Evolutionary conservation across 2,329 filamentous ascomycete species (phyloP), one percentile per base, ranked within the genome.

Genomic region (Neopestalotiopsis clavispora): DNA sequence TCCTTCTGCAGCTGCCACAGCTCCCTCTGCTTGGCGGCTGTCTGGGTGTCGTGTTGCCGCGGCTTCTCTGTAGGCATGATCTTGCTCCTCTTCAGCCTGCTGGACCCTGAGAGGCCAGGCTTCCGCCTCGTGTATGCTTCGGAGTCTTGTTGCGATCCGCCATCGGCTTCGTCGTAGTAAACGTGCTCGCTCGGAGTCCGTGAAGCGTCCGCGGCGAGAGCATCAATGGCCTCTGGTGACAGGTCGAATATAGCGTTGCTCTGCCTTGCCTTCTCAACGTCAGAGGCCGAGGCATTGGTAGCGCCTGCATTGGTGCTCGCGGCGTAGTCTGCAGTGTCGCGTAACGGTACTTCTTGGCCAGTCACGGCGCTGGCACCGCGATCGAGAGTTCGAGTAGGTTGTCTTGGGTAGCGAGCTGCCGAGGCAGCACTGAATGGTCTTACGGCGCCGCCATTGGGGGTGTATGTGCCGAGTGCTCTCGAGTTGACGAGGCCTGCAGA

Each of bases 1-100:
- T 83, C 83, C 78, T 97, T 98, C 73, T 98, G 92, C 14, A 88
- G 79, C 77, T 89, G 86, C 96, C 96, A 98, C 3, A 75, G 69
- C 71, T 90, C 87, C 4, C 75, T 78, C 68, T 80, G 71, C 20
- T 71, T 69, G 0, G 72, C 72, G 1, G 30, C 58, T 65, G 68
- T 72, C 28, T 72, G 70, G 59, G 70, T 38, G 13, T 10, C 14
- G 1, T 14, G 34, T 2, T 67, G 6, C 12, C 65, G 32, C 56
- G 67, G 71, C 38, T 58, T 67, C 12, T 72, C 69, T 2, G 71
- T 67, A 57, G 75, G 73, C 14, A 74, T 58, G 17, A 76, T 75
- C 70, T 76, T 77, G 49, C 67, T 70, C 62, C 71, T 71, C 69
- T 76, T 76, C 20, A 75, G 67, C 64, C 72, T 72, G 58, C 70